Conservation (phyloP, 2,329 filamentous ascomycete species). For the Fusarium phyllophilum region DNA sequence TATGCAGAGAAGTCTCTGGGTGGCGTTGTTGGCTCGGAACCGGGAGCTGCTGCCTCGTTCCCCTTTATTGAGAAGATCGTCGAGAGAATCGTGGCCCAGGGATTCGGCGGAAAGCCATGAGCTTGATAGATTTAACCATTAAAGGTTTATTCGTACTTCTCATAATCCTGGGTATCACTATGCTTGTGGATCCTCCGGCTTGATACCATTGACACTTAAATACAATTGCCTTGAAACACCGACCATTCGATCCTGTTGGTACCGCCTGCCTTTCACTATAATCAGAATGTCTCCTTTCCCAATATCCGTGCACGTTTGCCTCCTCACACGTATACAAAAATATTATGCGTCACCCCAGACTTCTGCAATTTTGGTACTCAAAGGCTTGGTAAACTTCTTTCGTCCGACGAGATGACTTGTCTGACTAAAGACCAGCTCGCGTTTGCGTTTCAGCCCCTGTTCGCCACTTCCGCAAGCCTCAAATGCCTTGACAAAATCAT, state of each 20-base stretch:
- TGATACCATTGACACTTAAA: neutral
- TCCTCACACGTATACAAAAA: neutral
- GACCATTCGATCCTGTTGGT: neutral
- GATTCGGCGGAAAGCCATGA: constrained; percentile 43
- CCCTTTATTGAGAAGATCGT: constrained; percentile 77
- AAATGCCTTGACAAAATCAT: constrained; percentile 76
- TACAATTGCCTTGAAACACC: neutral
- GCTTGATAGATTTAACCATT: constrained; percentile 15
- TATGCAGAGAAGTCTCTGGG: constrained; percentile 90
- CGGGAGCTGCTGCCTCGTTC: constrained; percentile 59
- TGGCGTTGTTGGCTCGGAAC: constrained; percentile 69
- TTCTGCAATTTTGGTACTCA: constrained; percentile 77
- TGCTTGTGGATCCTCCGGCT: neutral
- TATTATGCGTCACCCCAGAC: constrained; percentile 70
- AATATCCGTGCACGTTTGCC: neutral
- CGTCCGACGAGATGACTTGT: constrained; percentile 70
- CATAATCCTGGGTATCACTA: constrained; percentile 1
- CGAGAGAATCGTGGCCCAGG: constrained; percentile 78
- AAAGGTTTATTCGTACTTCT: constrained; percentile 33
- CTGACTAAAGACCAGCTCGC: constrained; percentile 67
- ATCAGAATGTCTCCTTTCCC: neutral
- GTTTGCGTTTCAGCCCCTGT: constrained; percentile 64
- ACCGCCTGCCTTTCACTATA: neutral
- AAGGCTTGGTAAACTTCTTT: constrained; percentile 72
- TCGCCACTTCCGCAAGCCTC: constrained; percentile 62